Percentiles rank a stretch among this genome's conserved stretches.
Conservation (phyloP, 129 eudicot genomes). For the Flaveria sonorensis region DNA sequence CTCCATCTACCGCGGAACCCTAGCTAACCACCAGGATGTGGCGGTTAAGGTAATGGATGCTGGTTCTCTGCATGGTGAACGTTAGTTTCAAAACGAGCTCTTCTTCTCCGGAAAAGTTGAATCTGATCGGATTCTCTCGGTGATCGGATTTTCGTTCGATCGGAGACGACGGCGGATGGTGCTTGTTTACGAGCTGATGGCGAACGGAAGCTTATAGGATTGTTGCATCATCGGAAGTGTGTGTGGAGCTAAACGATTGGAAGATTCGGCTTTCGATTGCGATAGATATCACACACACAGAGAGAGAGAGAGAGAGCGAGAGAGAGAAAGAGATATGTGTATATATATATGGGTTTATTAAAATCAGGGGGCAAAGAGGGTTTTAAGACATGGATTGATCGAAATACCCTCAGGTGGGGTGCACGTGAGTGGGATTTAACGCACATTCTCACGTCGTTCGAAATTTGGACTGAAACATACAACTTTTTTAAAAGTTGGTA, state of each 20-base stretch:
- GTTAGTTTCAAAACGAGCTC: conserved; percentile 91
- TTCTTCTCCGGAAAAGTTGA: conserved; percentile 67
- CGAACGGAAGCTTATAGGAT: conserved; percentile 84
- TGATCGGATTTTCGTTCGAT: conserved; percentile 74
- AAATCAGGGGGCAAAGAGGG: too few species aligned
- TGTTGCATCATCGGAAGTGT: conserved; percentile 71
- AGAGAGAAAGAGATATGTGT: too few species aligned
- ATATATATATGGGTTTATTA: too few species aligned
- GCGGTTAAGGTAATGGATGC: conserved; percentile 93
- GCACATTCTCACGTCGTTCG: too few species aligned
- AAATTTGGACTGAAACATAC: too few species aligned
- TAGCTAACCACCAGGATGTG: conserved; percentile 39
- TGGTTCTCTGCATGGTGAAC: conserved; percentile 92
- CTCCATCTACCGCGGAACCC: conserved; percentile 70
- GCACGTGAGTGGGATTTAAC: too few species aligned
- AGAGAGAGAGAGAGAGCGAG: too few species aligned
- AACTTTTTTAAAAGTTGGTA: too few species aligned
- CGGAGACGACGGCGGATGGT: conserved; percentile 73
- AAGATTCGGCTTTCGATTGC: conserved; percentile 52
- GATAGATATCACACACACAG: conserved; percentile 51
- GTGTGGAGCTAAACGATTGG: conserved; percentile 64
- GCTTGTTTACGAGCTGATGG: conserved; percentile 85
- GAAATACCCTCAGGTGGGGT: too few species aligned
- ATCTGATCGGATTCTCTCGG: conserved; percentile 49
- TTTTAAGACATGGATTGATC: too few species aligned